Conservation (phyloP, 176 grass and related monocot species). For the Carex parvula region DNA sequence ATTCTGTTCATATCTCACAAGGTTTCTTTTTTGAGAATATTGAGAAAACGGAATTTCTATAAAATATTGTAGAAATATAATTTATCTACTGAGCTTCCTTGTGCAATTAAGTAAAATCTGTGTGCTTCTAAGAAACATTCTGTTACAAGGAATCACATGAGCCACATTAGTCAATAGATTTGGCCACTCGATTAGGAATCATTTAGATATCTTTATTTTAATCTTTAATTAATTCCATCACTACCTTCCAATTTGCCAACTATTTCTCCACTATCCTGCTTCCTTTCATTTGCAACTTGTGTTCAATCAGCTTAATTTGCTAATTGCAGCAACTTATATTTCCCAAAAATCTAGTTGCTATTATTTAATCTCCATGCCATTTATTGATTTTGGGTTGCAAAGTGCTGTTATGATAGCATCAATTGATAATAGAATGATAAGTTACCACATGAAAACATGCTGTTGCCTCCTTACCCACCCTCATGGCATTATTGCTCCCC, state of each 20-base stretch:
- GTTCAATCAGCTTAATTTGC: background rate
- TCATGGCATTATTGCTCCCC: background rate
- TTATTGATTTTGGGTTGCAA: background rate
- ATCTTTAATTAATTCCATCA: slow-evolving; percentile 17
- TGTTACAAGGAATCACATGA: background rate
- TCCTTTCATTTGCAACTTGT: background rate
- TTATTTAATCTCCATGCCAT: background rate
- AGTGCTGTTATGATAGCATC: background rate
- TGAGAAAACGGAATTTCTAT: background rate
- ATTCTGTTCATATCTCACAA: background rate
- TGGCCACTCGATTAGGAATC: slow-evolving; percentile 1
- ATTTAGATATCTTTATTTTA: background rate
- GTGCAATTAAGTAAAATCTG: background rate
- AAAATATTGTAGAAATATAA: background rate
- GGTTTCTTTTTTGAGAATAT: background rate
- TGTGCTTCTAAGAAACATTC: background rate
- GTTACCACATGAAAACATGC: slow-evolving; percentile 17
- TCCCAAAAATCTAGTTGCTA: background rate
- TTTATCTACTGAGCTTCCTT: background rate
- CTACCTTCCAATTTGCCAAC: slow-evolving; percentile 11
- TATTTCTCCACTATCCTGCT: background rate
- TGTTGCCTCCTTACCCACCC: background rate
- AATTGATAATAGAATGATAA: slow-evolving; percentile 5
- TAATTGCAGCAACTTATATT: background rate
- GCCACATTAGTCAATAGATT: slow-evolving; percentile 22